Base-by-base conservation (phyloP, 495 filamentous ascomycete genomes). In the Neurospora sp. region DNA sequence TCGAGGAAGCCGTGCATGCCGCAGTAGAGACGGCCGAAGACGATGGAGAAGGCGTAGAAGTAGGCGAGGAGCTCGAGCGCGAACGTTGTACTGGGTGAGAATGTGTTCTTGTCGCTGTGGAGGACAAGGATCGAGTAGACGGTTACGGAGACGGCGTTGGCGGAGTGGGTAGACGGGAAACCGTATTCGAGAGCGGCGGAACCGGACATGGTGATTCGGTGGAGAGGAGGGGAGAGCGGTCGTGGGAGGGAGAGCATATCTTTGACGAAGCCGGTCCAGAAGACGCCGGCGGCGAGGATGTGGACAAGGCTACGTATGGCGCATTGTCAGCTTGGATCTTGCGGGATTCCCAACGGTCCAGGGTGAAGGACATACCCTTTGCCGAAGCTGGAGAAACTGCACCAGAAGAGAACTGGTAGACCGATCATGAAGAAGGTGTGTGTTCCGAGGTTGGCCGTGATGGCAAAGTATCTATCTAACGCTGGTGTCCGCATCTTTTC, bases 1-100 rank as follows among this genome's bases (percentile, higher is more conserved):
- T 99, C 96, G 48, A 97, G 84, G 82, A 99, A 96, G 42, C 96
- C 96, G 83, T 99, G 96, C 96, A 99, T 99, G 70, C 96, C 96
- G 79, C 96, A 98, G 83, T 98, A 98, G 31, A 99, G 83, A 66
- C 96, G 89, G 28, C 96, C 96, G 71, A 98, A 77, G 36, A 97
- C 85, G 75, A 99, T 97, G 31, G 94, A 97, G n/a, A 89, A 80
- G 13, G 92, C 93, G 78, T 98, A 99, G 71, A 91, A 87, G 80
- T 94, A 96, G 13, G 90, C 89, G 8, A 92, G 78, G 4, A 75
- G 79, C 78, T 96, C 90, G 40, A 94, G 83, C 6, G 87, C 77
- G n/a, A 90, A 43, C 71, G 85, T 89, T 4, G 88, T 85, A 28
- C 75, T 78, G 6, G 83, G 79, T 9, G 86, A 81, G 31, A 92